Percentiles rank a stretch among this genome's conserved stretches.
Evolutionary conservation across 495 filamentous ascomycete species (phyloP).

Genomic region (Penicillium tannophilum): DNA sequence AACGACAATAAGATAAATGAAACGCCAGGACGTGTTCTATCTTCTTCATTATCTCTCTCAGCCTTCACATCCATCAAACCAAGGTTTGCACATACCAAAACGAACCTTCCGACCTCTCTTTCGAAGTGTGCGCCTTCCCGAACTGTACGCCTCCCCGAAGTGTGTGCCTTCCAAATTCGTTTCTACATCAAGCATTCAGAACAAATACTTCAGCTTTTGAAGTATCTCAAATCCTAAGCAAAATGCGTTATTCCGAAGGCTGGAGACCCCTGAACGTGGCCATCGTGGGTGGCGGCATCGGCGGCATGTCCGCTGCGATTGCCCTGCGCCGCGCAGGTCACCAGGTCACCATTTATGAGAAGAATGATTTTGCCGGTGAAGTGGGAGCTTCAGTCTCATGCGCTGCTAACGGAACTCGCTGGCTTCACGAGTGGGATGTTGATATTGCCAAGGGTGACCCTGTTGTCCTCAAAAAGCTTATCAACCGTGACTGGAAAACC

Average conservation of each 20-base stretch:
- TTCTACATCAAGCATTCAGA: background rate
- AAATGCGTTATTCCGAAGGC: conserved; percentile 7
- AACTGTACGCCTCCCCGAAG: background rate
- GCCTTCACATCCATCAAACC: background rate
- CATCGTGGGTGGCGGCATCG: conserved; percentile 68
- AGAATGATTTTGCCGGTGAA: conserved; percentile 44
- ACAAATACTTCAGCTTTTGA: conserved; percentile 1
- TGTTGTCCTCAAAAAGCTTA: conserved; percentile 48
- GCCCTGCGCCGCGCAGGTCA: conserved; percentile 66
- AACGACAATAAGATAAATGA: conserved; percentile 18
- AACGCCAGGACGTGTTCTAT: background rate
- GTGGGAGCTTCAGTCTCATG: conserved; percentile 48
- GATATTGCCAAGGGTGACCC: conserved; percentile 48
- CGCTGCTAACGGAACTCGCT: conserved; percentile 47
- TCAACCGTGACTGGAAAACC: conserved; percentile 53
- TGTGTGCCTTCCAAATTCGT: no score
- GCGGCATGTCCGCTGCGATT: conserved; percentile 67
- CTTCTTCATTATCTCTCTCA: background rate
- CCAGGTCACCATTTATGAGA: conserved; percentile 53
- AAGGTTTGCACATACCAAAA: background rate
- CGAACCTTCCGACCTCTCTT: background rate
- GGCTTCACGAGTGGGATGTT: conserved; percentile 49
- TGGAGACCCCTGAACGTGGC: conserved; percentile 50
- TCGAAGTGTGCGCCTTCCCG: background rate
- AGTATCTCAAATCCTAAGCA: background rate